Evolutionary conservation across 2,329 filamentous ascomycete species (phyloP), one percentile per base, ranked within the genome.

Genomic region (Cladophialophora bantiana): DNA sequence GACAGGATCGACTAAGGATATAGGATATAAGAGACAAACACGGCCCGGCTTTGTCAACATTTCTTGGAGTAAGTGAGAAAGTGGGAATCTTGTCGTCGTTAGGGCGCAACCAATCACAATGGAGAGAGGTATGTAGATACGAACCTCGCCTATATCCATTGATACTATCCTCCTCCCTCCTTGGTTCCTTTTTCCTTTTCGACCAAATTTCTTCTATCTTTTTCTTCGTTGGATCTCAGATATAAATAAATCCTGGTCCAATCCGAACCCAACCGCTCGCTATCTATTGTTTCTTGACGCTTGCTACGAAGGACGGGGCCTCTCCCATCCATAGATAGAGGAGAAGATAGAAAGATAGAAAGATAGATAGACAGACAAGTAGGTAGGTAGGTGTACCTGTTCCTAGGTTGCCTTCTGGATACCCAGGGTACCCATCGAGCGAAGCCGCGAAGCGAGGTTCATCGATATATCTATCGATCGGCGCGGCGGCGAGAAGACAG

Each of bases 41-140:
- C 15, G 40, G 40, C 40, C 36, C 40, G 40, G n/a, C 15, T 42
- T 42, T 42, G 40, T 42, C 40, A 42, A 42, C 50, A 18, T 53
- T 2, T 15, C 4, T n/a, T 34, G 15, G 54, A 20, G 6, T 48
- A 18, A 31, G 34, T 50, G 2, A 15, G 6, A 31, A 38, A 59
- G 52, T 54, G 60, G 57, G 50, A 48, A 48, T 31, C 54, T 59
- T 64, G 62, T 64, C 62, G 54, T 64, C 2, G 34, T 59, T 52
- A 64, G 62, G 62, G 62, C 62, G 62, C 62, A 54, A 38, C 53
- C 50, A 57, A 64, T 62, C 50, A 32, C 31, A 1, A 18, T 18
- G 35, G 34, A 18, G 31, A n/a, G 9, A 58, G 15, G 26, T 31
- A 45, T 18, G 35, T 40, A 32, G 35, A 20, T 58, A 40, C 15